Evolutionary conservation across 1,139 yeast species (phyloP).

Genomic region (Geotrichum siamense): DNA sequence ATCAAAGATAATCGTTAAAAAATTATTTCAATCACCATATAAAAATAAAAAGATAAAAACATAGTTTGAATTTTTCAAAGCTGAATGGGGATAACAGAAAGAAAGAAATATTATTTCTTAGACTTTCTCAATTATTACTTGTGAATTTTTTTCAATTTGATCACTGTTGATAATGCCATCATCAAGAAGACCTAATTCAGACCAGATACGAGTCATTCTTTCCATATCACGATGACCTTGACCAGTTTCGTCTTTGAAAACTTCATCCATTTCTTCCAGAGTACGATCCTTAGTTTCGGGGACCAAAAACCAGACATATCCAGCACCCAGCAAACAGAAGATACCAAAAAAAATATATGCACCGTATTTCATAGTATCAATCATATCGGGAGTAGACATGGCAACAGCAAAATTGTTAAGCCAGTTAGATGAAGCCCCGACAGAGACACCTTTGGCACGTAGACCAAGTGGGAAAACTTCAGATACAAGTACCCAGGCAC

Average conservation of each 20-base stretch:
- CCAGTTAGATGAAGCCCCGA: constrained; percentile 74
- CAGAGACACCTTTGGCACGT: constrained; percentile 67
- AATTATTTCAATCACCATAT: too few species aligned
- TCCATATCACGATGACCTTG: constrained; percentile 16
- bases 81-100: too few species aligned
- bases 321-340: constrained; percentile 24
- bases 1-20: too few species aligned
- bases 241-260: constrained; percentile 26
- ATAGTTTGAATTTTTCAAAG: too few species aligned
- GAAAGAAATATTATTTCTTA: too few species aligned
- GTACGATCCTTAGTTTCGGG: constrained; percentile 45
- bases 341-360: constrained; percentile 47
- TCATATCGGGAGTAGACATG: constrained; percentile 63
- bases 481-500: constrained; percentile 69
- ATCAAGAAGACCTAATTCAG: constrained; percentile 20
- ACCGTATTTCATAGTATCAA: constrained; percentile 33
- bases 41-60: too few species aligned
- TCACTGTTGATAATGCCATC: background rate
- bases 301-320: constrained; percentile 37
- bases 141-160: background rate
- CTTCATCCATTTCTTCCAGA: constrained; percentile 45
- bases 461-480: constrained; percentile 66
- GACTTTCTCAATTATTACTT: background rate
- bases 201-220: constrained; percentile 20
- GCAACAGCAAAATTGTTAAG: constrained; percentile 68